These are phyloP conservation scores for Leccinum griseonigrum DNA, from an alignment of 1,284 basidiomycete genomes.

Conservation along the genomic window DNA sequence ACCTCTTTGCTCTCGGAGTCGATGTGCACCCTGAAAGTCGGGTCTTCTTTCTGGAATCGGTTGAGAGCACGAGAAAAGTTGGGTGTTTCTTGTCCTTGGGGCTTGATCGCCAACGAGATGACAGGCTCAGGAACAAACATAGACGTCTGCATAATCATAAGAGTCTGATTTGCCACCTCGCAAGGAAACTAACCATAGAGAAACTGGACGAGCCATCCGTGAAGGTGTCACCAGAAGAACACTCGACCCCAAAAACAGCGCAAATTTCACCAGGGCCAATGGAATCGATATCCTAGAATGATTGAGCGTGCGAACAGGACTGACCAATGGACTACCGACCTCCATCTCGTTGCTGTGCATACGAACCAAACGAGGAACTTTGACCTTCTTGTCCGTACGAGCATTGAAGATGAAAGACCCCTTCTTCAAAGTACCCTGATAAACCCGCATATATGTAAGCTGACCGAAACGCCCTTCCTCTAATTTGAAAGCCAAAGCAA, in stretches of 20 bases:
- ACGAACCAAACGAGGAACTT: constrained; percentile 94
- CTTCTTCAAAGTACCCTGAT: constrained; percentile 91
- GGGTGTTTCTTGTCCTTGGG: constrained; percentile 89
- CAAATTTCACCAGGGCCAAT: constrained; percentile 99
- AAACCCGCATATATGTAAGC: constrained; percentile 98
- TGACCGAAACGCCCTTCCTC: constrained; percentile 98
- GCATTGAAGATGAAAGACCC: constrained; percentile 90
- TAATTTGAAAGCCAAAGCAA: constrained; percentile 97
- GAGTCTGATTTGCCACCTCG: constrained; percentile 1
- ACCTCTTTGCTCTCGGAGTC: constrained; percentile 94
- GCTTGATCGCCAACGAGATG: constrained; percentile 93
- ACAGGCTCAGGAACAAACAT: constrained; percentile 99
- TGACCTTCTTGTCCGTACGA: constrained; percentile 95
- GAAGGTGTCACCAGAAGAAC: constrained; percentile 98
- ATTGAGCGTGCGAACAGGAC: background rate
- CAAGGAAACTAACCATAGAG: constrained; percentile 70
- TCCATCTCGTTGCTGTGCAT: constrained; percentile 99
- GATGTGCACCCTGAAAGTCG: constrained; percentile 97
- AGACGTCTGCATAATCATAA: constrained; percentile 63
- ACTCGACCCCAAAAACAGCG: constrained; percentile 99
- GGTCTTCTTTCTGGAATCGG: constrained; percentile 99
- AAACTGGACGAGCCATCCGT: constrained; percentile 86
- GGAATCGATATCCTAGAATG: constrained; percentile 77
- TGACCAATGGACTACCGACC: constrained; percentile 38
- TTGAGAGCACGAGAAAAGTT: constrained; percentile 97